These are phyloP conservation scores for Trapa bicornis DNA, from an alignment of 345 rosid species.

Conservation along the genomic window DNA sequence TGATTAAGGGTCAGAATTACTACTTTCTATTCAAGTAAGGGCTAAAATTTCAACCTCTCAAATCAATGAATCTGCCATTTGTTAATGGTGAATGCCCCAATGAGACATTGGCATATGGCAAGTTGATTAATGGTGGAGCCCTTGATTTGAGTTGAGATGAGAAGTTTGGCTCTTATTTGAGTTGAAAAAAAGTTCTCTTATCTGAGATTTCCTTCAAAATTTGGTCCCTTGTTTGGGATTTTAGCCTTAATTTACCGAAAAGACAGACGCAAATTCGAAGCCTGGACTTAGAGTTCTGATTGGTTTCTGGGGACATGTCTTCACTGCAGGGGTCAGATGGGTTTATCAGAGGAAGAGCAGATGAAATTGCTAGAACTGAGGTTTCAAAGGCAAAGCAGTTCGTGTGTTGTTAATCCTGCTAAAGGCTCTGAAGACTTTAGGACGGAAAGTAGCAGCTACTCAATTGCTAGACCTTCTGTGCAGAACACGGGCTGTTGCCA, in stretches of 20 bases:
- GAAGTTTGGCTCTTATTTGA: too few relatives aligned
- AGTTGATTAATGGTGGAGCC: too few relatives aligned
- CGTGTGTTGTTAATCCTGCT: constrained; percentile 11
- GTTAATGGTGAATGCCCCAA: too few relatives aligned
- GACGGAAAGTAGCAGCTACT: constrained; percentile 10
- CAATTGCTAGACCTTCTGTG: constrained; percentile 19
- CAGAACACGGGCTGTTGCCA: constrained; percentile 51
- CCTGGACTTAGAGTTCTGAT: background rate
- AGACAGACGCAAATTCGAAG: background rate
- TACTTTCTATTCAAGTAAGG: too few relatives aligned
- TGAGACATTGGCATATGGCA: too few relatives aligned
- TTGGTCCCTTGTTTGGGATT: background rate
- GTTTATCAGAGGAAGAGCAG: constrained; percentile 65
- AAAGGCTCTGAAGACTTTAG: constrained; percentile 14
- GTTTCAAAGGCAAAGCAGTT: constrained; percentile 31
- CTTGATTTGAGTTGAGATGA: too few relatives aligned
- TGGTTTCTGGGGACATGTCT: background rate
- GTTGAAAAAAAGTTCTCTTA: too few relatives aligned
- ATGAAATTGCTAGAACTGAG: constrained; percentile 45
- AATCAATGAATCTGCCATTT: too few relatives aligned
- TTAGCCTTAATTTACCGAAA: background rate
- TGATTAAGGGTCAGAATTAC: too few relatives aligned
- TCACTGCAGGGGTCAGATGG: constrained; percentile 75
- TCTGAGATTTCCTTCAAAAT: too few relatives aligned
- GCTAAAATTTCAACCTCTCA: too few relatives aligned